Evolutionary conservation across 257 asterid genomes (phyloP), one percentile per base, ranked within the genome.

Genomic region (Henckelia pumila): DNA sequence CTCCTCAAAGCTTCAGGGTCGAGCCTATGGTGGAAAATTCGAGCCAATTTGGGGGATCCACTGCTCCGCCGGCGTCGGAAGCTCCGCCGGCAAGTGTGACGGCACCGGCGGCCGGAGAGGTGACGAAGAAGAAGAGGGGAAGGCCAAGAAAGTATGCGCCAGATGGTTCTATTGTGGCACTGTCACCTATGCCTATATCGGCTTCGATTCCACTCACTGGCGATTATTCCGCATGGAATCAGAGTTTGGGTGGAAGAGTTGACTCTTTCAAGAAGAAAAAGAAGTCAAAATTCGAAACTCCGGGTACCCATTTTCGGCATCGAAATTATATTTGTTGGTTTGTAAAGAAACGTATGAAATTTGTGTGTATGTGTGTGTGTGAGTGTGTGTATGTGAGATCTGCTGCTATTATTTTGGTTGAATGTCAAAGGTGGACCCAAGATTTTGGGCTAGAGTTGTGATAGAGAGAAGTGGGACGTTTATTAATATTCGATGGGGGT

Each of bases 121-220:
- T 21, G 71, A 88, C 19, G 71, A 90, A 84, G 84, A 93, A 90
- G 84, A 93, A 80, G 58, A 86, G 95, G 78, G 97, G 99, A 5
- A 86, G 99, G 73, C 96, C 99, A 2, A 85, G 92, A 63, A 93
- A 88, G 80, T 93, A 88, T 47, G 88, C 81, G 59, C 75, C 71
- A 23, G 96, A 82, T 77, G 99, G 92, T 20, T 65, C 95, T 30
- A 59, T 67, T 2, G 67, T 74, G 65, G 87, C 99, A 77, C 78
- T 90, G 81, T 90, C 97, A 0, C 96, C 99, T 29, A 93, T 91
- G 97, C 99, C 99, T 5, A 88, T 93, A 59, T 93, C 99, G 9
- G 96, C 97, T 53, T 90, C 99, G 61, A 84, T 93, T 79, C 95
- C 99, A 21, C 82, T 93, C 35, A 24, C 95, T 2, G 95, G 95